Conservation (phyloP, 371 early-diverging fungal genomes). For the Mucor mucedo region DNA sequence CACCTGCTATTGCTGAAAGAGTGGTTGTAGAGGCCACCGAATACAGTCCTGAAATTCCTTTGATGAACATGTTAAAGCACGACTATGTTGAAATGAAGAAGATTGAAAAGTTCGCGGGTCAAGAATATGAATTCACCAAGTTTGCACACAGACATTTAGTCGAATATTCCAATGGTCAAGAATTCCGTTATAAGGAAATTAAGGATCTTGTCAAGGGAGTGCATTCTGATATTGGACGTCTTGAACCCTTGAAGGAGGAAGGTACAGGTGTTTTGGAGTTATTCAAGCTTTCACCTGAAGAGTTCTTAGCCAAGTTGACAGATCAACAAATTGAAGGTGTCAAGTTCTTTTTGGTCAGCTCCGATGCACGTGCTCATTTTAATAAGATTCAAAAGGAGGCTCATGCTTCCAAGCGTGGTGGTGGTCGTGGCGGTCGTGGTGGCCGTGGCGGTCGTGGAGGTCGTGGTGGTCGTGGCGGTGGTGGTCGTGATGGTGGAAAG, state of each 20-base stretch:
- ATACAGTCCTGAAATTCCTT: constrained; percentile 11
- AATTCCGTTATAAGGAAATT: constrained; percentile 31
- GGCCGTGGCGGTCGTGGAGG: constrained; percentile 30
- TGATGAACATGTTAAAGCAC: constrained; percentile 44
- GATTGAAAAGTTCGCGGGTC: constrained; percentile 36
- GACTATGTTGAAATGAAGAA: constrained; percentile 51
- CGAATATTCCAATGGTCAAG: constrained; percentile 40
- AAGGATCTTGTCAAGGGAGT: constrained; percentile 30
- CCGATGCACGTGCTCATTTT: constrained; percentile 29
- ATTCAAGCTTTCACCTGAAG: constrained; percentile 36
- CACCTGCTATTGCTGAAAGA: constrained; percentile 30
- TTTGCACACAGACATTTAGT: constrained; percentile 27
- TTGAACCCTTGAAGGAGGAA: constrained; percentile 21
- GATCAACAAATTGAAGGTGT: constrained; percentile 35
- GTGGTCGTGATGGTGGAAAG: constrained; percentile 24
- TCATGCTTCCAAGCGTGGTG: constrained; percentile 27
- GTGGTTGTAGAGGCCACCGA: constrained; percentile 26
- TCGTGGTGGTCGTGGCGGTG: constrained; percentile 23
- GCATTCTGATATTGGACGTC: constrained; percentile 20
- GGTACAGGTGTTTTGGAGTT: constrained; percentile 45
- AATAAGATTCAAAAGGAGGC: constrained; percentile 27
- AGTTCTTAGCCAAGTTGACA: constrained; percentile 33
- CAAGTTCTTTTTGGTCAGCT: constrained; percentile 20
- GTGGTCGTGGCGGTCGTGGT: constrained; percentile 33
- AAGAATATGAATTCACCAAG: background rate